A percentile compares a stretch with the other conserved stretches of the same genome.
phyloP scores from a whole-genome alignment of 2,329 filamentous ascomycete genomes.

The Fusarium tupiense region DNA sequence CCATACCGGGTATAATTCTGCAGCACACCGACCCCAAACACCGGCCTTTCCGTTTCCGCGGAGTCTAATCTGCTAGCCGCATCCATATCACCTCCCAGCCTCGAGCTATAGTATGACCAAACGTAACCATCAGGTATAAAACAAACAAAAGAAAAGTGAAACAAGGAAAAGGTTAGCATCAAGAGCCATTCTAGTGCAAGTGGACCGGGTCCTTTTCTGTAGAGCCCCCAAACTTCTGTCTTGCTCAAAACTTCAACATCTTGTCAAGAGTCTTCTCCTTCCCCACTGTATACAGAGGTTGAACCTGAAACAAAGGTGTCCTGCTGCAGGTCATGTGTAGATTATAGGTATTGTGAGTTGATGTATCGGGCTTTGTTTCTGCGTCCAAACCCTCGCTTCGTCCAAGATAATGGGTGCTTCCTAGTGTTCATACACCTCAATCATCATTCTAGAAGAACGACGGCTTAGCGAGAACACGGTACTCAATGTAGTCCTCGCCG shows the following conservation, averaged over 20 bases:
- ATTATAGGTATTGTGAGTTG: neutral
- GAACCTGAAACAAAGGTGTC: neutral
- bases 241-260: conserved; percentile 14
- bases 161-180: neutral
- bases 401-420: neutral
- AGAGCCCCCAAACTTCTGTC: conserved; percentile 8
- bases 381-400: neutral
- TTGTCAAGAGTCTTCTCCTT: conserved; percentile 10
- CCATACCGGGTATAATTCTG: conserved; percentile 44
- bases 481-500: conserved; percentile 74
- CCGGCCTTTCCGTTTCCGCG: conserved; percentile 36
- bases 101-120: conserved; percentile 12
- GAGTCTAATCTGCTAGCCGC: conserved; percentile 34
- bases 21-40: conserved; percentile 37
- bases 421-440: neutral
- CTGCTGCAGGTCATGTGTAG: neutral
- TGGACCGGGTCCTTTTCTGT: conserved; percentile 11
- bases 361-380: neutral
- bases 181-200: conserved; percentile 32
- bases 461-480: conserved; percentile 71
- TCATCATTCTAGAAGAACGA: conserved; percentile 60
- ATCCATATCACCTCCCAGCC: conserved; percentile 20
- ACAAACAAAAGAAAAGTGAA: conserved; percentile 17
- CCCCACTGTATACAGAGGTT: conserved; percentile 22
- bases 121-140: conserved; percentile 8